Evolutionary conservation across 495 filamentous ascomycete species (phyloP), one percentile per base, ranked within the genome.

Genomic region (Terfezia claveryi): DNA sequence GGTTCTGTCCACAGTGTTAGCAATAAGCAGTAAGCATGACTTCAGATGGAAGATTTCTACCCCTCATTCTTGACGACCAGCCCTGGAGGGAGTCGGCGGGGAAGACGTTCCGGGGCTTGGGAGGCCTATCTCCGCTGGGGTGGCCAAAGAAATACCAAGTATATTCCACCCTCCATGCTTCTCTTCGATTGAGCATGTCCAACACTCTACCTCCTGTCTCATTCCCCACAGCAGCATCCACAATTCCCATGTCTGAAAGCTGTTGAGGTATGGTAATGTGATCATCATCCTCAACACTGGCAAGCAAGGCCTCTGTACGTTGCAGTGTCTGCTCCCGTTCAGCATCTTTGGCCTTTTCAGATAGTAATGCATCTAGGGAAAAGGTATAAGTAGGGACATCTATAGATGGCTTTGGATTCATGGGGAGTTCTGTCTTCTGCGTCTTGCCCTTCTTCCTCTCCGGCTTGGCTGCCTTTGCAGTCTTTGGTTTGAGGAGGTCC

Each of bases 131-230:
- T 46, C 17, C 17, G 17, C 4, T 46, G 41, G 14, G 12, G 14
- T 46, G 54, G 20, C 74, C 69, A 59, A 85, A 83, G 65, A 92
- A 91, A 52, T 76, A 77, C 75, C 78, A 89, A 16, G 70, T 65
- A 41, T 72, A 76, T 17, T 75, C 73, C 12, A 73, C 61, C 14
- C 75, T 73, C 41, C 79, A 74, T 10, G 81, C 81, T 55, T 87
- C 82, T 9, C 83, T 89, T 59, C 87, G 75, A 59, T 78, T 74
- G 37, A 92, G 74, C 38, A 86, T 86, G 53, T 76, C 73, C 38
- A 81, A 68, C 9, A 91, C 67, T 64, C 78, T 81, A 51, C 70
- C 69, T 16, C 37, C 60, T 3, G 74, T 66, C 8, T 68, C 73
- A 23, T 71, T 67, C 36, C 74, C 77, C 54, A 79, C 74, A 51